Conservation (phyloP, 2,329 filamentous ascomycete genomes). For the Neocatenulostroma microsporum region DNA sequence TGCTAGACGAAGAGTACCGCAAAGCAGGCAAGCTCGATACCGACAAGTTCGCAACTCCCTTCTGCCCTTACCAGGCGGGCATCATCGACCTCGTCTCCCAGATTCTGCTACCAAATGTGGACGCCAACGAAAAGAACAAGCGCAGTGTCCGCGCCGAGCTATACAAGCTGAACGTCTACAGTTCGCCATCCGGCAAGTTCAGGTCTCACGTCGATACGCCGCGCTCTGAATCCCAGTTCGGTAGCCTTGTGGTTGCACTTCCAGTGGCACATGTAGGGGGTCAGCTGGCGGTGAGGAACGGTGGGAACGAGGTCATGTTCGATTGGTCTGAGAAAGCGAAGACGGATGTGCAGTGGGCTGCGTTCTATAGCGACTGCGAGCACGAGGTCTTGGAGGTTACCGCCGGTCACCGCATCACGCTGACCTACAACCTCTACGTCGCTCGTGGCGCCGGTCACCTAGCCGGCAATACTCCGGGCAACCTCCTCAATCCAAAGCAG, state of each 20-base stretch:
- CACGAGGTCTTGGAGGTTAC: conserved; percentile 47
- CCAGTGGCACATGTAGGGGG: conserved; percentile 31
- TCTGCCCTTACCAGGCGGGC: conserved; percentile 45
- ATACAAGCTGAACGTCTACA: conserved; percentile 49
- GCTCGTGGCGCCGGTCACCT: conserved; percentile 30
- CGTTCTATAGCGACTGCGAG: conserved; percentile 49
- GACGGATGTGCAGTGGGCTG: conserved; percentile 46
- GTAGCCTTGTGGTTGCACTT: conserved; percentile 20
- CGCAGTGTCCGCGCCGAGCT: conserved; percentile 36
- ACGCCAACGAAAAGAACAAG: not conserved
- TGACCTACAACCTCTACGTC: conserved; percentile 54
- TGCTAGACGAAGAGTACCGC: conserved; percentile 47
- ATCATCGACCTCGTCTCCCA: conserved; percentile 48
- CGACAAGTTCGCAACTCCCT: conserved; percentile 37
- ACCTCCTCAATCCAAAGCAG: conserved; percentile 25
- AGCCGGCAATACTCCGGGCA: conserved; percentile 12
- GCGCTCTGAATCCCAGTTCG: conserved; percentile 16
- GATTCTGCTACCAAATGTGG: conserved; percentile 13
- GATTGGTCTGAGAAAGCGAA: too few relatives aligned
- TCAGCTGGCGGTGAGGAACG: conserved; percentile 39
- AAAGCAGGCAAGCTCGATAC: conserved; percentile 48
- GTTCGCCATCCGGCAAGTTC: conserved; percentile 15
- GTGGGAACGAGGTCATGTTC: conserved; percentile 35
- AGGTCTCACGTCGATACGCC: conserved; percentile 25
- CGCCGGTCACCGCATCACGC: conserved; percentile 46